Percentiles rank a stretch among this genome's conserved stretches.
phyloP scores from a whole-genome alignment of 306 rosid genomes.

The Pterocarpus santalinus region DNA sequence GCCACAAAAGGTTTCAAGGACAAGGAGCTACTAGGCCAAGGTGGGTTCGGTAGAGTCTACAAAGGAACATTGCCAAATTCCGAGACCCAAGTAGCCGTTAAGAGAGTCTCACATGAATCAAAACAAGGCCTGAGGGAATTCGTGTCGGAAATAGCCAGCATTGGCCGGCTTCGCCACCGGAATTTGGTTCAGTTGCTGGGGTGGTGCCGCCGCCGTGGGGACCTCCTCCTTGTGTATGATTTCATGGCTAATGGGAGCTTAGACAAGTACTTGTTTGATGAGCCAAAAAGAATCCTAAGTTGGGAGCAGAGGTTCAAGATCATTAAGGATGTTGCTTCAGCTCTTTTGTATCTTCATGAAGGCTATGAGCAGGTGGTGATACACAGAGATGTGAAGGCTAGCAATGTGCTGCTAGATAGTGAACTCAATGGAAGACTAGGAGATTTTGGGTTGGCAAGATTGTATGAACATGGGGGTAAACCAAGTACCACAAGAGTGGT shows the following conservation, averaged over 20 bases:
- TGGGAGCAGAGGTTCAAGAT: constrained; percentile 76
- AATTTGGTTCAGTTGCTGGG: constrained; percentile 79
- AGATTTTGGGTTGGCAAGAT: constrained; percentile 79
- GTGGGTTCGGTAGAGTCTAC: constrained; percentile 82
- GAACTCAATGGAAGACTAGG: constrained; percentile 79
- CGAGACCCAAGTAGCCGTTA: constrained; percentile 67
- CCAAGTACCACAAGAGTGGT: constrained; percentile 81
- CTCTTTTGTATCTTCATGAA: constrained; percentile 78
- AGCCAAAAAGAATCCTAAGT: constrained; percentile 52
- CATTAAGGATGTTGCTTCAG: constrained; percentile 79
- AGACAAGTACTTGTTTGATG: constrained; percentile 68
- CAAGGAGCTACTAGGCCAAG: constrained; percentile 72
- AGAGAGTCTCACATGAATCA: constrained; percentile 79
- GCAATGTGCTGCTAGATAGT: constrained; percentile 73
- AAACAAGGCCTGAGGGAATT: constrained; percentile 82
- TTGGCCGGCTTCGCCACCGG: constrained; percentile 86
- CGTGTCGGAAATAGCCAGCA: constrained; percentile 79
- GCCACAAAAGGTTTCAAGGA: constrained; percentile 75
- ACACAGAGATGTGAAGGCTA: constrained; percentile 85
- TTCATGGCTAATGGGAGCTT: constrained; percentile 85
- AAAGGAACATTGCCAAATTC: constrained; percentile 71
- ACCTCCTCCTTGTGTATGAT: constrained; percentile 81
- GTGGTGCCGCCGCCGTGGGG: constrained; percentile 76
- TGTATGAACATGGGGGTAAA: constrained; percentile 77
- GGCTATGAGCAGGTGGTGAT: constrained; percentile 81